Conservation (phyloP, 169 alveolate genomes). For the Amoebophrya sp. region DNA sequence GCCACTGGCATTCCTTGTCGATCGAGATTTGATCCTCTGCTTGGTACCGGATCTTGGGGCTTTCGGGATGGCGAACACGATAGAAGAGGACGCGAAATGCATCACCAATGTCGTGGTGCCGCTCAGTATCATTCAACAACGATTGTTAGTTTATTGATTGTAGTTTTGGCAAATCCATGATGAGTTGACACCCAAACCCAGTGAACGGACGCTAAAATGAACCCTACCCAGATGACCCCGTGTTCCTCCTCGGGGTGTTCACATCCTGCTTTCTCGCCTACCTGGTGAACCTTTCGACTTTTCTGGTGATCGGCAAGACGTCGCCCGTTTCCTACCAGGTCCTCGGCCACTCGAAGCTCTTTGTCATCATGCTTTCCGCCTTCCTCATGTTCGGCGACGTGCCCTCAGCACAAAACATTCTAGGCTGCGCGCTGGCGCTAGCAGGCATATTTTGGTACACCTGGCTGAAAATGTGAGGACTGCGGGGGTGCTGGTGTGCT, state of each 20-base stretch:
- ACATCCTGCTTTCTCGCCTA: neutral
- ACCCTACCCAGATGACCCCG: no score
- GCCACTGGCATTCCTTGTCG: neutral
- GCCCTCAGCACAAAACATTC: neutral
- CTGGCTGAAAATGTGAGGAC: neutral
- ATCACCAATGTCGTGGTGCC: neutral
- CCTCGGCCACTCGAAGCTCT: conserved; percentile 13
- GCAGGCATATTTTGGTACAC: conserved; percentile 7
- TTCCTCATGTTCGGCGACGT: conserved; percentile 12
- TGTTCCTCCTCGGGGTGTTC: no score
- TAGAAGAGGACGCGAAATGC: no score
- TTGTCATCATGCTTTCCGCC: neutral
- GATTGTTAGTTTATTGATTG: no score
- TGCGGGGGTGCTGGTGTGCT: no score
- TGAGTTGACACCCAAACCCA: no score
- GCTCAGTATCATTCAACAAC: no score
- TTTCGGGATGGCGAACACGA: no score
- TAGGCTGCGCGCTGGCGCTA: neutral
- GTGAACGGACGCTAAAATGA: no score
- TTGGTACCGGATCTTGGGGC: no score
- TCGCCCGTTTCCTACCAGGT: conserved; percentile 12
- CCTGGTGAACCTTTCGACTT: conserved; percentile 21
- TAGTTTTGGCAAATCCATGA: no score
- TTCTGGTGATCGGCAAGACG: conserved; percentile 21
- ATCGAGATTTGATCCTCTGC: neutral